Conservation (phyloP, 75 land plant genomes). For the Selaginella tamariscina region DNA sequence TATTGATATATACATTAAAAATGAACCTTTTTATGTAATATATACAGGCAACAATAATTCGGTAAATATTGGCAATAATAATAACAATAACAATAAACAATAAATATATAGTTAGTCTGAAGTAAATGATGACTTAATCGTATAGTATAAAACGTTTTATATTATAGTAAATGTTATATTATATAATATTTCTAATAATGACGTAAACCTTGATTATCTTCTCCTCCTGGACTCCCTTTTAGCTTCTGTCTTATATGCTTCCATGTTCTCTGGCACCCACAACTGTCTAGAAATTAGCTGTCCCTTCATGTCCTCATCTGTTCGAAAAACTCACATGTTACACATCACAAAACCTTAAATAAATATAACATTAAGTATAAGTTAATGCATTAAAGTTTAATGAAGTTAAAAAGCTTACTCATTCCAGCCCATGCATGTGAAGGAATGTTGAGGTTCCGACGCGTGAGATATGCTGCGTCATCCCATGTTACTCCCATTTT, state of each 20-base stretch:
- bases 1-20: too few relatives aligned
- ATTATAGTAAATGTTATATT: too few relatives aligned
- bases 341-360: not conserved
- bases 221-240: conserved; percentile 60
- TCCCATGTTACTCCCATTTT: conserved; percentile 66
- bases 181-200: too few relatives aligned
- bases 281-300: conserved; percentile 54
- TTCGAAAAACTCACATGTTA: not conserved
- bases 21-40: too few relatives aligned
- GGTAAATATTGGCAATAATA: too few relatives aligned
- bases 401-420: conserved; percentile 33
- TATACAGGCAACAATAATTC: too few relatives aligned
- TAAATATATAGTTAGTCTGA: too few relatives aligned
- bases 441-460: conserved; percentile 39
- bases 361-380: not conserved
- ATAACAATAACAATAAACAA: too few relatives aligned
- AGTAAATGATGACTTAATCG: too few relatives aligned
- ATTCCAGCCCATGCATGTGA: conserved; percentile 46
- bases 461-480: conserved; percentile 80
- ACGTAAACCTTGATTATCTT: conserved; percentile 12
- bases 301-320: conserved; percentile 54
- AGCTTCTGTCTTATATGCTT: conserved; percentile 51
- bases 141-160: too few relatives aligned
- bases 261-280: conserved; percentile 64
- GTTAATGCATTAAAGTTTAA: not conserved